A percentile compares a stretch with the other conserved stretches of the same genome.
Conservation (phyloP, 148 eudicot genomes). For the Selenicereus undatus region DNA sequence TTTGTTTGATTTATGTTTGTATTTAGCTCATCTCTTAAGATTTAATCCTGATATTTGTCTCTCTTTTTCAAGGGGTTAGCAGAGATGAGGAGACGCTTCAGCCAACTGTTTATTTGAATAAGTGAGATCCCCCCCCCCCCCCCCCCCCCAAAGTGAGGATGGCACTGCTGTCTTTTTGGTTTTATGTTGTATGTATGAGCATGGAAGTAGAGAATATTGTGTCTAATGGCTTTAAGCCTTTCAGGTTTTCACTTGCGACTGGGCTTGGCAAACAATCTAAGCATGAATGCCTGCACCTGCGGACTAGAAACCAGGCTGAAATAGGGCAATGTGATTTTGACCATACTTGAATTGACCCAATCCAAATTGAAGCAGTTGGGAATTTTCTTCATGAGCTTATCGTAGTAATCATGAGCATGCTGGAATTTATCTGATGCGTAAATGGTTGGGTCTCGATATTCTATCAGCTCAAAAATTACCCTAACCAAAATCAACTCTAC, state of each 20-base stretch:
- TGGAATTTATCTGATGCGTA: not conserved
- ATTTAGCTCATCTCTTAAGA: not conserved
- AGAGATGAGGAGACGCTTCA: slow-evolving; percentile 92
- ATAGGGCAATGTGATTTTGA: too few relatives aligned
- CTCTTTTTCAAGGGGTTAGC: slow-evolving; percentile 52
- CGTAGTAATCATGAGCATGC: not conserved
- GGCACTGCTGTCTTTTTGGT: not conserved
- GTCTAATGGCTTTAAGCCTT: too few relatives aligned
- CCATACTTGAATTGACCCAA: too few relatives aligned
- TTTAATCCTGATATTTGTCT: slow-evolving; percentile 14
- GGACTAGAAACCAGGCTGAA: too few relatives aligned
- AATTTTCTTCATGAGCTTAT: too few relatives aligned
- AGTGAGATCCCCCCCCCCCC: slow-evolving; percentile 44
- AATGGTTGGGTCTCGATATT: not conserved
- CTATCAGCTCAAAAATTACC: not conserved
- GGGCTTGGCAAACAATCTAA: too few relatives aligned
- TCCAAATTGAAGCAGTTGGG: too few relatives aligned
- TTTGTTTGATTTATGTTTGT: not conserved
- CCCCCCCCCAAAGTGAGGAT: not conserved
- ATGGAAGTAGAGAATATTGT: too few relatives aligned
- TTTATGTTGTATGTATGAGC: too few relatives aligned
- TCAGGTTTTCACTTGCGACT: too few relatives aligned
- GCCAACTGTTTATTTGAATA: slow-evolving; percentile 87
- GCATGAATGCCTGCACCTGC: too few relatives aligned
- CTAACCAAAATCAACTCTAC: not conserved